Percentiles rank a stretch among this genome's conserved stretches.
These are phyloP conservation scores for Candida odintsovae DNA, from an alignment of 805 yeast species.

Conservation along the genomic window DNA sequence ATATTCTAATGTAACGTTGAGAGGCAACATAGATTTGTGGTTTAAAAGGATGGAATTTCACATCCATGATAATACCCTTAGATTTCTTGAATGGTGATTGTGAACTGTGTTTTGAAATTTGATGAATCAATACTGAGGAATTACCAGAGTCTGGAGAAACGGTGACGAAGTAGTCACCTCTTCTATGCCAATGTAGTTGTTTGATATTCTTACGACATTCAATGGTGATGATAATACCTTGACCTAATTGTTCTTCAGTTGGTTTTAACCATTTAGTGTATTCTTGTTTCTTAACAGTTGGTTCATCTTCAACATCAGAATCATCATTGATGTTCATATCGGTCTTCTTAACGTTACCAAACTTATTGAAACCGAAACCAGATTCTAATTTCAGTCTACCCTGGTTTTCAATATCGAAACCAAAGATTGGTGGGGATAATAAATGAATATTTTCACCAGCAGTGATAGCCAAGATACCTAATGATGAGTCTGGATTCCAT, in stretches of 20 bases:
- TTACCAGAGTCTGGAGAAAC: slow-evolving; percentile 93
- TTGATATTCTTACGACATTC: slow-evolving; percentile 66
- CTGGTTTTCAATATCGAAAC: slow-evolving; percentile 76
- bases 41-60: slow-evolving; percentile 93
- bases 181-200: slow-evolving; percentile 90
- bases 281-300: slow-evolving; percentile 39
- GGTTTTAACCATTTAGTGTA: slow-evolving; percentile 86
- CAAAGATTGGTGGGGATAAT: slow-evolving; percentile 87
- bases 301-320: slow-evolving; percentile 33
- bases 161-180: slow-evolving; percentile 94
- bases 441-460: slow-evolving; percentile 78
- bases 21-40: slow-evolving; percentile 93
- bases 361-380: slow-evolving; percentile 84
- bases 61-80: slow-evolving; percentile 92
- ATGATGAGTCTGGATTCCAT: slow-evolving; percentile 79
- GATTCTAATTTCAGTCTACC: slow-evolving; percentile 76
- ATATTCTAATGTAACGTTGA: slow-evolving; percentile 86
- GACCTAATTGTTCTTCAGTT: slow-evolving; percentile 47
- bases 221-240: slow-evolving; percentile 71
- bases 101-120: slow-evolving; percentile 86
- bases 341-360: slow-evolving; percentile 46
- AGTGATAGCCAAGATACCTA: slow-evolving; percentile 78
- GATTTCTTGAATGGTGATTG: slow-evolving; percentile 94
- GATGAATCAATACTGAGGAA: slow-evolving; percentile 89
- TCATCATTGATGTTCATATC: slow-evolving; percentile 33